These are phyloP conservation scores for Leucosporidium yakuticum DNA, from an alignment of 768 basidiomycete species.

Conservation along the genomic window DNA sequence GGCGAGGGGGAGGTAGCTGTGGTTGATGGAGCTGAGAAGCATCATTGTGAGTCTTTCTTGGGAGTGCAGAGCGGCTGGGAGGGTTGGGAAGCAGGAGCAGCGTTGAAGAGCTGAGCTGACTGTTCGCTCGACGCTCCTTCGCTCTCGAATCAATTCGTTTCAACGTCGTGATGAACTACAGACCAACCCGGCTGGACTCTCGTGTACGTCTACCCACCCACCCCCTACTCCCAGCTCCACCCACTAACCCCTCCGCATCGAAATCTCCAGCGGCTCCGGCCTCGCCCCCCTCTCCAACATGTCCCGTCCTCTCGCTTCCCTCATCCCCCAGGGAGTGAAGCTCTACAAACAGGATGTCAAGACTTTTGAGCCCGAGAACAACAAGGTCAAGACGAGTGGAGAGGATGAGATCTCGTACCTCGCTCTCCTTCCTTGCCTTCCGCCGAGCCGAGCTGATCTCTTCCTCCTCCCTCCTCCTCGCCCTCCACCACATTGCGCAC, in stretches of 20 bases:
- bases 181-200: constrained; percentile 79
- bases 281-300: constrained; percentile 60
- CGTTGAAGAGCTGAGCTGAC: constrained; percentile 3
- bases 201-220: constrained; percentile 17
- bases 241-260: not conserved
- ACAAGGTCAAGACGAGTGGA: constrained; percentile 63
- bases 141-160: not conserved
- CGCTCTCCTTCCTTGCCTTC: not conserved
- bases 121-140: not conserved
- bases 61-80: not conserved
- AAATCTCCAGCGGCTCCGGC: constrained; percentile 65
- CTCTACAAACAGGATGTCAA: constrained; percentile 56
- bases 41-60: constrained; percentile 64
- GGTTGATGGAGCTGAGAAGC: constrained; percentile 70
- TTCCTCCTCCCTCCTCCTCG: not conserved
- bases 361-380: constrained; percentile 66
- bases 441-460: not conserved
- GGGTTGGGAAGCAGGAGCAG: not conserved
- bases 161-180: constrained; percentile 8
- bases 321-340: constrained; percentile 71
- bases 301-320: constrained; percentile 57
- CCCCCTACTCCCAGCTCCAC: not conserved
- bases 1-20: constrained; percentile 74
- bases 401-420: constrained; percentile 52
- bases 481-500: not conserved